phyloP scores from a whole-genome alignment of 305 asterid genomes.

The Fraxinus platypoda region DNA sequence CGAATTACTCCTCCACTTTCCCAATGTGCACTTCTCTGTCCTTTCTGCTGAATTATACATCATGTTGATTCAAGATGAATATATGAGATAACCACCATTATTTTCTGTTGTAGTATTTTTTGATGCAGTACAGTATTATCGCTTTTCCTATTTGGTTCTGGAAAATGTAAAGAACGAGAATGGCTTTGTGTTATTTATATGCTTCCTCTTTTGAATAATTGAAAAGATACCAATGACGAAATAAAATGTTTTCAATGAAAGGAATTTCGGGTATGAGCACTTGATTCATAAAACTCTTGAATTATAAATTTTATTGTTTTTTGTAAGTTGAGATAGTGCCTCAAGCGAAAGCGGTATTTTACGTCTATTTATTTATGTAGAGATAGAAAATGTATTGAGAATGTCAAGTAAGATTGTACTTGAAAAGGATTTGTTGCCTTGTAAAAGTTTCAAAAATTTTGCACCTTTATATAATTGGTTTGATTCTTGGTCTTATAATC shows the following conservation, averaged over 20 bases:
- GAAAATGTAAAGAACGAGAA: background rate
- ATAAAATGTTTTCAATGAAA: background rate
- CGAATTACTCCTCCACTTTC: slow-evolving; percentile 89
- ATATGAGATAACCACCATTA: background rate
- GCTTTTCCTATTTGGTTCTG: slow-evolving; percentile 1
- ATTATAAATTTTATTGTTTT: background rate
- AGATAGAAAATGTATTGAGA: slow-evolving; percentile 1
- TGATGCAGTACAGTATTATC: background rate
- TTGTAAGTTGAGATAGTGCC: slow-evolving; percentile 1
- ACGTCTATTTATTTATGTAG: background rate
- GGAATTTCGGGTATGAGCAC: background rate
- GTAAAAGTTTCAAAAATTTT: background rate
- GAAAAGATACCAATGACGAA: background rate
- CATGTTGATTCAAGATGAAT: background rate
- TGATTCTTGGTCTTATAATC: background rate
- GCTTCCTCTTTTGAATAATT: background rate
- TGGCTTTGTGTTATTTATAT: background rate
- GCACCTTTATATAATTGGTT: background rate
- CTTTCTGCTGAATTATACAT: background rate
- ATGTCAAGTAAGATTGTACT: background rate
- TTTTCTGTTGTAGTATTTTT: background rate
- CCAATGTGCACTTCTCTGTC: slow-evolving; percentile 56
- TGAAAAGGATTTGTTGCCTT: background rate
- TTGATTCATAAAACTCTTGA: slow-evolving; percentile 11
- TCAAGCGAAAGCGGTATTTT: background rate